These are phyloP conservation scores for Rhizophora mangle DNA, from an alignment of 345 rosid genomes.

Conservation along the genomic window DNA sequence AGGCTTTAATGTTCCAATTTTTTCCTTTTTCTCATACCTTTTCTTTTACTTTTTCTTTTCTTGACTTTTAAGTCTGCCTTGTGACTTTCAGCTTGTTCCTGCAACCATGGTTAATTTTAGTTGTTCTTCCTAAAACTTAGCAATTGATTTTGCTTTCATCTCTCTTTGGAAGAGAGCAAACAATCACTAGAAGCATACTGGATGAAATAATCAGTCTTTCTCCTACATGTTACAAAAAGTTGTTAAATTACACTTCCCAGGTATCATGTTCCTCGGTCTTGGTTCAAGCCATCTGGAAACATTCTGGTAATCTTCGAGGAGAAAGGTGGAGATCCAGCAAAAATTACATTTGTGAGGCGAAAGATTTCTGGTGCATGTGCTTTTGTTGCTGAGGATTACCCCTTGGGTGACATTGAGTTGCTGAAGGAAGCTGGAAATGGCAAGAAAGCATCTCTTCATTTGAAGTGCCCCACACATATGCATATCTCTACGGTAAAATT, in stretches of 20 bases:
- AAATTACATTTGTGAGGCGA: slow-evolving; percentile 60
- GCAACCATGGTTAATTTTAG: background rate
- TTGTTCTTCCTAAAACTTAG: background rate
- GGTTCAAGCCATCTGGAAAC: slow-evolving; percentile 89
- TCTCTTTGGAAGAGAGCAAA: background rate
- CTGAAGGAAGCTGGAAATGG: slow-evolving; percentile 19
- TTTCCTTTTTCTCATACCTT: too few species aligned
- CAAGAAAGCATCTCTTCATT: slow-evolving; percentile 27
- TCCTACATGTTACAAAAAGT: background rate
- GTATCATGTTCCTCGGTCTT: slow-evolving; percentile 94
- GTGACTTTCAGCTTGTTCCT: too few species aligned
- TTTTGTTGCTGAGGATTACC: slow-evolving; percentile 41
- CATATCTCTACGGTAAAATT: slow-evolving; percentile 41
- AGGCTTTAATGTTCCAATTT: too few species aligned
- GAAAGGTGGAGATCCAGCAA: slow-evolving; percentile 78
- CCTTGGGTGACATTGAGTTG: slow-evolving; percentile 18
- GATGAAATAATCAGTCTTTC: background rate
- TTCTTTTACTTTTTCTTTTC: too few species aligned
- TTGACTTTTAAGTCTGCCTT: too few species aligned
- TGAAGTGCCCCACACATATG: slow-evolving; percentile 41
- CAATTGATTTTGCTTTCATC: background rate
- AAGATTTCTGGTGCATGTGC: slow-evolving; percentile 42
- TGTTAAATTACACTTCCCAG: slow-evolving; percentile 26
- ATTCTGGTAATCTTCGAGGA: slow-evolving; percentile 83
- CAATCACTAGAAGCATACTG: background rate